Percentiles rank a stretch among this genome's conserved stretches.
Evolutionary conservation across 345 rosid genomes (phyloP).

Genomic region (Fremontodendron californicum): DNA sequence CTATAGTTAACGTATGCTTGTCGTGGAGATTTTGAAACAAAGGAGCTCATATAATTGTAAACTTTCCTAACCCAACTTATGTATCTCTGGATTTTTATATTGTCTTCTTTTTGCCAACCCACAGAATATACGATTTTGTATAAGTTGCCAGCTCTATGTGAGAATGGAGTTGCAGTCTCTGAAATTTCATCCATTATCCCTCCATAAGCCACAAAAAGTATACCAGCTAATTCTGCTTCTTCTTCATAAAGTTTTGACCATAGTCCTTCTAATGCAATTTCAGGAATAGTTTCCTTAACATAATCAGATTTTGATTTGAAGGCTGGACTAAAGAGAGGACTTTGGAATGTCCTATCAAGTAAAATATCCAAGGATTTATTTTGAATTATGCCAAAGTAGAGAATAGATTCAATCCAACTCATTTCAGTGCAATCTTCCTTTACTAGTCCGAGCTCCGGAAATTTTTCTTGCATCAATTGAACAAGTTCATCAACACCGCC

Average conservation of each 20-base stretch:
- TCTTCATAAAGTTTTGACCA: constrained; percentile 42
- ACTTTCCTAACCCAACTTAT: constrained; percentile 34
- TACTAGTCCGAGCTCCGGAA: background rate
- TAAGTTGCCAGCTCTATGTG: constrained; percentile 57
- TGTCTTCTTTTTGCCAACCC: constrained; percentile 37
- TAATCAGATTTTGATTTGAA: constrained; percentile 69
- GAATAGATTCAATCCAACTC: background rate
- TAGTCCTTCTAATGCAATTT: constrained; percentile 26
- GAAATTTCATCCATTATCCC: constrained; percentile 52
- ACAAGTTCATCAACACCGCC: background rate
- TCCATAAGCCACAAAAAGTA: constrained; percentile 53
- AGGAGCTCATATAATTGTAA: constrained; percentile 45
- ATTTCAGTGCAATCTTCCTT: background rate
- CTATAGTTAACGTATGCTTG: constrained; percentile 49
- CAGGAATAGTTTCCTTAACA: constrained; percentile 32
- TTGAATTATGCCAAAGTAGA: background rate
- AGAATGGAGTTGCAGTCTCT: constrained; percentile 39
- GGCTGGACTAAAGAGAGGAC: background rate
- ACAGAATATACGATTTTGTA: constrained; percentile 46
- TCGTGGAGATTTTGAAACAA: constrained; percentile 67
- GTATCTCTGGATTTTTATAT: constrained; percentile 16
- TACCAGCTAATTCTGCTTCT: constrained; percentile 30
- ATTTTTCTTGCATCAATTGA: background rate
- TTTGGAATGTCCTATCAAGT: background rate
- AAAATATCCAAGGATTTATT: background rate